These are phyloP conservation scores for Bryoglossum gracile DNA, from an alignment of 495 filamentous ascomycete species.

Conservation along the genomic window DNA sequence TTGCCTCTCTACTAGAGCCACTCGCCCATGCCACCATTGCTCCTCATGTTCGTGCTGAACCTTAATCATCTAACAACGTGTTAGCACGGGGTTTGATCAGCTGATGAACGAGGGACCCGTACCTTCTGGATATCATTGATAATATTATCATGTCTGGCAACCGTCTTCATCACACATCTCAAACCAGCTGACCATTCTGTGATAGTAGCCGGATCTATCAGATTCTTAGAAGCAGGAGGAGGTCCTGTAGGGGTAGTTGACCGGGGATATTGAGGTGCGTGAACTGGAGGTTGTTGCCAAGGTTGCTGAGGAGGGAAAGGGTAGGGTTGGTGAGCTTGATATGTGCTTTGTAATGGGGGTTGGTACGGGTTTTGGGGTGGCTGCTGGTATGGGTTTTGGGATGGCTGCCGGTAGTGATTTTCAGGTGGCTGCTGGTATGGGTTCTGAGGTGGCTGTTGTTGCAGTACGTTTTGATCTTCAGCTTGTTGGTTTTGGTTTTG, in stretches of 20 bases:
- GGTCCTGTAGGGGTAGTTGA: neutral
- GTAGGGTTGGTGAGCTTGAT: too few species aligned
- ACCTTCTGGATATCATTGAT: conserved; percentile 34
- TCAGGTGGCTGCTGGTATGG: conserved; percentile 5
- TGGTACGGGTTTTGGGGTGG: neutral
- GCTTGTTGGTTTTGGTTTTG: conserved; percentile 18
- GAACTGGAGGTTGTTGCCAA: neutral
- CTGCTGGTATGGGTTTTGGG: too few species aligned
- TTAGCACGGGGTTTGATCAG: neutral
- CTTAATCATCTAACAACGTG: conserved; percentile 43
- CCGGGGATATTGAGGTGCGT: conserved; percentile 1
- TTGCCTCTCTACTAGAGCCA: conserved; percentile 46
- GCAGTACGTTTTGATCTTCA: conserved; percentile 13
- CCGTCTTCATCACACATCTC: conserved; percentile 52
- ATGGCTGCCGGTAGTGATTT: too few species aligned
- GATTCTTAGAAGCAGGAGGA: neutral
- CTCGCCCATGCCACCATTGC: conserved; percentile 53
- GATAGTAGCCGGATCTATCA: conserved; percentile 49
- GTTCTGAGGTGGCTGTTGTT: conserved; percentile 15
- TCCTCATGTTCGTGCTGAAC: conserved; percentile 58
- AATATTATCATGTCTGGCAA: conserved; percentile 43
- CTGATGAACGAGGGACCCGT: conserved; percentile 16
- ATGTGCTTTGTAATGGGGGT: too few species aligned
- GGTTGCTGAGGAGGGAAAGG: neutral
- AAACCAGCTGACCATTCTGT: conserved; percentile 58